Conservation (phyloP, 2,329 filamentous ascomycete genomes). For the Zymoseptoria brevis region DNA sequence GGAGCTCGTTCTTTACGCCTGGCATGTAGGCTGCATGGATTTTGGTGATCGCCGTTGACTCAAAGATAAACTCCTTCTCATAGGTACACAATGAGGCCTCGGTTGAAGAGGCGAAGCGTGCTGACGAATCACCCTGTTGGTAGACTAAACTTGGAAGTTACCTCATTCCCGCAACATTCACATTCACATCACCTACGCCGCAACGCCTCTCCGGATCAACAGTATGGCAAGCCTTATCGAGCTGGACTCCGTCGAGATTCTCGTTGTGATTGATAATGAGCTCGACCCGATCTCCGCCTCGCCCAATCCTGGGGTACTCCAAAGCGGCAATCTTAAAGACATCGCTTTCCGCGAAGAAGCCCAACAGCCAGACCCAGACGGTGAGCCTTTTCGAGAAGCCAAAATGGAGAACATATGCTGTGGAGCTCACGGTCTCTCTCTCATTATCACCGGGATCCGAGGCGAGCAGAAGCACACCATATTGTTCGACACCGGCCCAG, state of each 20-base stretch:
- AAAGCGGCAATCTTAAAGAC: constrained; percentile 18
- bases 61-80: no score
- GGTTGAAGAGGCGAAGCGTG: no score
- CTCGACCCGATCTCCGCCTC: constrained; percentile 22
- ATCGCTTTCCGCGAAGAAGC: constrained; percentile 12
- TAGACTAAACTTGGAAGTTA: no score
- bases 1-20: no score
- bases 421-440: constrained; percentile 22
- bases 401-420: constrained; percentile 26
- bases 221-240: constrained; percentile 10
- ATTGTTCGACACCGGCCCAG: constrained; percentile 24
- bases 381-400: constrained; percentile 13
- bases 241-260: constrained; percentile 22
- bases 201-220: background rate
- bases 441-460: constrained; percentile 21
- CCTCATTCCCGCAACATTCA: no score
- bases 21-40: no score
- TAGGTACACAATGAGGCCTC: no score
- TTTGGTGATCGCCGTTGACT: no score
- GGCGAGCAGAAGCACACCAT: constrained; percentile 17
- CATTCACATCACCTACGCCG: background rate
- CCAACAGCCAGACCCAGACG: constrained; percentile 3
- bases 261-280: constrained; percentile 24
- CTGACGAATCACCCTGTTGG: no score
- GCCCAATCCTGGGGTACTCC: constrained; percentile 15